These are phyloP conservation scores for Castanospermum australe DNA, from an alignment of 306 rosid genomes.

Conservation along the genomic window DNA sequence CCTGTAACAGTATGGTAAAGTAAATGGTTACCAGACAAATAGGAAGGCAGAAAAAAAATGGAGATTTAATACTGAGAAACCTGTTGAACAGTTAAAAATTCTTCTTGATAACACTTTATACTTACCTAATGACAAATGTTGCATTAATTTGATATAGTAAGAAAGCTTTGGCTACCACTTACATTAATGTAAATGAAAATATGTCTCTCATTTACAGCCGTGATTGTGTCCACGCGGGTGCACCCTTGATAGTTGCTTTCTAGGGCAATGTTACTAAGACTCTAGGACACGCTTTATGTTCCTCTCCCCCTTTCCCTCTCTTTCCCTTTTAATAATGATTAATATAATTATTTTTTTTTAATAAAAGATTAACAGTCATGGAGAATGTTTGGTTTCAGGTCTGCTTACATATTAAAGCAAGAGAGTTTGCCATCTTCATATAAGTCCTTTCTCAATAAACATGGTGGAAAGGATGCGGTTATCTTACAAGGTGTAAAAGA, in stretches of 20 bases:
- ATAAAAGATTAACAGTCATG: neutral
- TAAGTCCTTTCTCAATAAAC: constrained; percentile 67
- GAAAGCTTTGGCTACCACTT: neutral
- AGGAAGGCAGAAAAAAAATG: neutral
- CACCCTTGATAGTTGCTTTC: neutral
- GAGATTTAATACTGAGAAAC: neutral
- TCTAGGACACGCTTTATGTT: neutral
- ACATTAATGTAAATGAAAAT: neutral
- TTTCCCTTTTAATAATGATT: neutral
- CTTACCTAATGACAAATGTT: neutral
- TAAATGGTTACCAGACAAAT: neutral
- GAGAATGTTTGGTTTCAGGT: constrained; percentile 40
- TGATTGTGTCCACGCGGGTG: neutral
- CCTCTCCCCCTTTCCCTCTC: neutral
- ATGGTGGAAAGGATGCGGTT: constrained; percentile 63
- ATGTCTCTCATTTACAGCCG: neutral
- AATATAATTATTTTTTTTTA: neutral
- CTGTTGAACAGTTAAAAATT: neutral
- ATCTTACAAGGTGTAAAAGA: constrained; percentile 59
- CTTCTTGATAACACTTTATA: neutral
- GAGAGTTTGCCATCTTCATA: constrained; percentile 72
- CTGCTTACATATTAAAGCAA: constrained; percentile 73
- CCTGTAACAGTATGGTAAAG: neutral
- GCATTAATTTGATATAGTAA: neutral
- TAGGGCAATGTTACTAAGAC: too few species aligned